Evolutionary conservation across 345 rosid genomes (phyloP), one percentile per base, ranked within the genome.

Genomic region (Lepidium sativum): DNA sequence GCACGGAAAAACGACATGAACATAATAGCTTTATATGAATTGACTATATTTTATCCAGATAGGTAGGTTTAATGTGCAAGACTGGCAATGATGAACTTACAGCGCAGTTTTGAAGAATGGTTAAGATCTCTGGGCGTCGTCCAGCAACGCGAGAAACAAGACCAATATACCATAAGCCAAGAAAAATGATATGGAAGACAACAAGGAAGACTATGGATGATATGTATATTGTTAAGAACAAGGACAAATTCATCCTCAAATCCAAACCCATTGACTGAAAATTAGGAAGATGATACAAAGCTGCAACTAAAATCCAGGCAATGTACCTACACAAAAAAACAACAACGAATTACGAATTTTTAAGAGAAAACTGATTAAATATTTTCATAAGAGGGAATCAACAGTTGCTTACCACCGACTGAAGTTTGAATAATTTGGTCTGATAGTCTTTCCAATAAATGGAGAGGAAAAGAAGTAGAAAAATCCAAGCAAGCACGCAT

Each of bases 241-340:
- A 74, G 45, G 99, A 94, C 77, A 94, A 80, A 81, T 94, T 94
- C 99, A 94, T 94, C 86, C 99, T 90, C 89, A 94, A 55, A 79
- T 94, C 99, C 69, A 94, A 80, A 75, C 99, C 99, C 99, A 94
- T 94, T 53, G 97, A 90, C 81, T 83, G 99, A 79, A 94, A 90
- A 82, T 96, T 94, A 53, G 99, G 99, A 71, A 94, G 96, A 77
- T 94, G 99, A 75, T 94, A 94, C 79, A 94, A 39, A 77, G 99
- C 95, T 33, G 99, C 99, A 73, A 90, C 83, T 77, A 87, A 86
- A 83, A 94, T 90, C 99, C 99, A 94, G 48, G 87, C 95, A 51
- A 90, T 85, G 75, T 94, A 94, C 99, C 99, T 94, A 73, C 78
- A 78, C 16, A 75, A 59, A 25, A n/a, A 10, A 34, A 1, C 3